A percentile compares a stretch with the other conserved stretches of the same genome.
Conservation (phyloP, 2,329 filamentous ascomycete genomes). For the Aspergillaceae sp. region DNA sequence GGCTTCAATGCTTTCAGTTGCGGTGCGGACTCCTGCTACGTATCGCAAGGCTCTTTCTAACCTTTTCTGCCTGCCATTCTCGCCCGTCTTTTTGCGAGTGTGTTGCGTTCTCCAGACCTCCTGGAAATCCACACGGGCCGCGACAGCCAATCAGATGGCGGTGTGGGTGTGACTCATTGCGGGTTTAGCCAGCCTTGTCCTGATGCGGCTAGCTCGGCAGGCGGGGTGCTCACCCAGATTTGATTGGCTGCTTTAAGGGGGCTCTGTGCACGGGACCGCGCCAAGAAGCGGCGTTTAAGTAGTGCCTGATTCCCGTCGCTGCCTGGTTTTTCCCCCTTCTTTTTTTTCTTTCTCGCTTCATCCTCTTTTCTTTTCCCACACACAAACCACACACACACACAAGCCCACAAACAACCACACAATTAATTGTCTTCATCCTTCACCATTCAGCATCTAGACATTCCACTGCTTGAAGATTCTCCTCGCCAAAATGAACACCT, state of each 20-base stretch:
- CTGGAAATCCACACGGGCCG: no score
- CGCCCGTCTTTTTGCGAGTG: no score
- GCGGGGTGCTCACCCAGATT: constrained; percentile 5
- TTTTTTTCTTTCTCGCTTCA: constrained; percentile 6
- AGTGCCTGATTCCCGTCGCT: constrained; percentile 32
- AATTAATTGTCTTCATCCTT: constrained; percentile 3
- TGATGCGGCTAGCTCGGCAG: constrained; percentile 4
- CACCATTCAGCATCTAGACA: constrained; percentile 9
- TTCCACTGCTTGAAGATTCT: constrained; percentile 13
- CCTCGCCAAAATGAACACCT: constrained; percentile 31
- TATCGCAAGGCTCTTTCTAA: no score
- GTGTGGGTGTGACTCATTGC: constrained; percentile 30
- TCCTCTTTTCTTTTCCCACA: constrained; percentile 7
- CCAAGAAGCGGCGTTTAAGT: constrained; percentile 25
- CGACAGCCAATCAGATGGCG: constrained; percentile 21
- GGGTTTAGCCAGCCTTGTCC: constrained; percentile 11
- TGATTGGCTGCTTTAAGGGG: constrained; percentile 23
- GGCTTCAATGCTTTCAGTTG: no score
- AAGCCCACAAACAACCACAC: no score
- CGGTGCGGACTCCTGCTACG: no score
- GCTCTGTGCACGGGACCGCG: constrained; percentile 14
- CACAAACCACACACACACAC: no score
- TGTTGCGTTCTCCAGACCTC: no score
- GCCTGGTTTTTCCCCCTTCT: constrained; percentile 27
- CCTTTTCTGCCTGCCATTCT: no score